Conservation (phyloP, 441 rosid species). For the Gossypium gossypioides region DNA sequence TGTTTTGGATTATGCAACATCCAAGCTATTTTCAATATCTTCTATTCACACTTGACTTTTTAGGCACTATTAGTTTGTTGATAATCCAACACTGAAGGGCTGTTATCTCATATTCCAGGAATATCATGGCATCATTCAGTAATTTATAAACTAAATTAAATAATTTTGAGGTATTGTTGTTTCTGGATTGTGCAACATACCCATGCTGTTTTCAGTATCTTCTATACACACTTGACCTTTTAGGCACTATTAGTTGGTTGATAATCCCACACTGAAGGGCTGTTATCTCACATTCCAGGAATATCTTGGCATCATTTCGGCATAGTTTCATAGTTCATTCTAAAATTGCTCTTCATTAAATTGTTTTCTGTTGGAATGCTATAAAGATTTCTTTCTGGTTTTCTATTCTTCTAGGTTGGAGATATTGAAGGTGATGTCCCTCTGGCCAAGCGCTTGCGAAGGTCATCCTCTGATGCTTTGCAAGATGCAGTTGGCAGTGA, state of each 20-base stretch:
- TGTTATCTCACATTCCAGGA: background rate
- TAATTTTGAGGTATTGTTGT: background rate
- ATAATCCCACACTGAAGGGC: background rate
- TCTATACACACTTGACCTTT: background rate
- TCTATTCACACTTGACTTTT: constrained; percentile 1
- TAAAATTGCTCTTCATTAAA: background rate
- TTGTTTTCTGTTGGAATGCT: background rate
- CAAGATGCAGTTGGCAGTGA: constrained; percentile 85
- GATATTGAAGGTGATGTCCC: constrained; percentile 84
- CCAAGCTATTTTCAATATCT: background rate
- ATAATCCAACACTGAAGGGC: background rate
- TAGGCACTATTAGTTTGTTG: constrained; percentile 5
- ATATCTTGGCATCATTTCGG: background rate
- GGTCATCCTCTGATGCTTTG: constrained; percentile 73
- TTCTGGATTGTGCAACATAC: background rate
- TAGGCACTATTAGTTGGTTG: constrained; percentile 5
- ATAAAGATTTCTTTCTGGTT: background rate
- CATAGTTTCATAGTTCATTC: constrained; percentile 5
- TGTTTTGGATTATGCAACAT: background rate
- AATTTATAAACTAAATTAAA: background rate
- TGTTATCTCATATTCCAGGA: background rate
- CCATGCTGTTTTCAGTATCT: background rate
- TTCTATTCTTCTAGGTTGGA: constrained; percentile 51
- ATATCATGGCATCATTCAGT: background rate
- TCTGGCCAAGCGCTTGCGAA: constrained; percentile 68